Base-by-base conservation (phyloP, 2,329 filamentous ascomycete genomes). In the Tolypocladium ophioglossoides region DNA sequence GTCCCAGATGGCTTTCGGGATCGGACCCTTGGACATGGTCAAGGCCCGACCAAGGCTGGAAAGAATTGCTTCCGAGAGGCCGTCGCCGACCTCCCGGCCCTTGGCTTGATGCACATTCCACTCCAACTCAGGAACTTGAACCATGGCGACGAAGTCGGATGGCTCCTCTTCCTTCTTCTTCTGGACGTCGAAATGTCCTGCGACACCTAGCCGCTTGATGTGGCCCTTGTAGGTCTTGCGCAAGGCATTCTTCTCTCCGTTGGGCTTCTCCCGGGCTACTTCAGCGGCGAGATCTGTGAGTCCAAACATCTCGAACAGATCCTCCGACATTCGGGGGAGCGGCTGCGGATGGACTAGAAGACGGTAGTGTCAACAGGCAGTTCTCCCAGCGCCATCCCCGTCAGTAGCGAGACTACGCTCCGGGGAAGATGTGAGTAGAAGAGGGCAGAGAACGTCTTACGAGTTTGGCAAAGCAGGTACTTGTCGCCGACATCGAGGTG, bases 141-240 rank as follows among this genome's bases (percentile, higher is more conserved):
- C 59, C 67, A 86, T 70, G 40, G 71, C 69, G 59, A 78, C 67
- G 53, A 85, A 75, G n/a, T 79, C 75, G 32, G 78, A 75, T 0
- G 74, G 72, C 9, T 73, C 73, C 39, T 75, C 71, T 22, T 74
- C 69, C 44, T 82, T 78, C 61, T 80, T 78, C 69, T 82, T 83
- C 52, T 68, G 66, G 18, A 70, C 69, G 61, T 85, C 82, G 61
- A 84, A 86, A 56, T 82, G 78, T 11, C 83, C 83, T 52, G 77
- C 77, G 30, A 86, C 74, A 38, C 80, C 80, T 35, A 85, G 70
- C 48, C 76, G 78, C 72, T 85, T 85, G 66, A 86, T 82, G 59
- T 85, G 80, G 52, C 82, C 82, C 68, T 86, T 86, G 72, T 85
- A 86, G 18, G 82, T 85, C 66, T 85, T 85, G 30, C 83, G 77